These are phyloP conservation scores for Fusarium lyarnte DNA, from an alignment of 2,329 filamentous ascomycete species.

Conservation along the genomic window DNA sequence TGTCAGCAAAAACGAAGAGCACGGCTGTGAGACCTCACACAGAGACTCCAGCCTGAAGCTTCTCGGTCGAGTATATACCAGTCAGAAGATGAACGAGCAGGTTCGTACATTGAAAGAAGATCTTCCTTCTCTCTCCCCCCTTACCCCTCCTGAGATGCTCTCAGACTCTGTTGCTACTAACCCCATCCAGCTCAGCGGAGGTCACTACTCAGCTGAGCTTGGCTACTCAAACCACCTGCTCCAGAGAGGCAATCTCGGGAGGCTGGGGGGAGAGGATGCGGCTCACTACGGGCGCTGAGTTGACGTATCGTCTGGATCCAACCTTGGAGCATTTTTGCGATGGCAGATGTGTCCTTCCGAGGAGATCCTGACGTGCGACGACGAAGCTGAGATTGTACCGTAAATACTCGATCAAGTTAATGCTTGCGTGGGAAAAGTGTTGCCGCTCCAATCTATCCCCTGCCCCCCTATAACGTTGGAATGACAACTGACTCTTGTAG, in stretches of 20 bases:
- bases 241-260: slow-evolving; percentile 44
- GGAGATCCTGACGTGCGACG: slow-evolving; percentile 55
- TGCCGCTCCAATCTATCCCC: slow-evolving; percentile 73
- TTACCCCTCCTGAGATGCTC: slow-evolving; percentile 34
- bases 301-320: slow-evolving; percentile 62
- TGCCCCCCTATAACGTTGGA: slow-evolving; percentile 27
- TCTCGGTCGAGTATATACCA: slow-evolving; percentile 32
- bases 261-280: slow-evolving; percentile 57
- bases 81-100: slow-evolving; percentile 47
- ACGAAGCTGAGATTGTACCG: slow-evolving; percentile 95
- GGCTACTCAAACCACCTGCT: slow-evolving; percentile 20
- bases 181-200: slow-evolving; percentile 12
- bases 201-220: neutral
- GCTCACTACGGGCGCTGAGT: slow-evolving; percentile 90
- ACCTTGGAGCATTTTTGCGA: slow-evolving; percentile 47
- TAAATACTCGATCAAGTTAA: slow-evolving; percentile 98
- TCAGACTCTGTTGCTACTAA: slow-evolving; percentile 43
- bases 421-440: slow-evolving; percentile 98
- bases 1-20: slow-evolving; percentile 46
- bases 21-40: slow-evolving; percentile 5
- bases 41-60: slow-evolving; percentile 6
- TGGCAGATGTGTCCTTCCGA: slow-evolving; percentile 15
- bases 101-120: slow-evolving; percentile 56
- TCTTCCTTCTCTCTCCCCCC: slow-evolving; percentile 47
- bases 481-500: slow-evolving; percentile 63